Evolutionary conservation across 108 stramenopile species (phyloP).

Genomic region (Cyclotella kingstonii): DNA sequence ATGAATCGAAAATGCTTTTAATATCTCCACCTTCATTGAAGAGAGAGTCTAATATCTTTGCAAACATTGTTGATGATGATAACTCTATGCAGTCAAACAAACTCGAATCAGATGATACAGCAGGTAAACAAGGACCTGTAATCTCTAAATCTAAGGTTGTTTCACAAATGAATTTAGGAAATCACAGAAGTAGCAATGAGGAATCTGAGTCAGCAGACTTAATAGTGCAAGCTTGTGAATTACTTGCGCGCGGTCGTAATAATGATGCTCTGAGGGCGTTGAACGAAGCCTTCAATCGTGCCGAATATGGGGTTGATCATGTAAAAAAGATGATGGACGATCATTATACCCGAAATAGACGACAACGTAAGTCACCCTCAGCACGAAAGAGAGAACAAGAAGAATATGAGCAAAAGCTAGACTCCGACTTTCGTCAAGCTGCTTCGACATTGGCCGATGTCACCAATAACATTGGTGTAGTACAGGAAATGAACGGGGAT

Average conservation of each 20-base stretch:
- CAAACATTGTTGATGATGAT: conserved; percentile 13
- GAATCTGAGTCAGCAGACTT: conserved; percentile 24
- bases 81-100: not conserved
- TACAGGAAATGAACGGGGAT: conserved; percentile 34
- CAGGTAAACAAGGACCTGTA: conserved; percentile 26
- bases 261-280: conserved; percentile 28
- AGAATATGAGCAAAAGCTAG: conserved; percentile 33
- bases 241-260: conserved; percentile 38
- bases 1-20: too few species aligned
- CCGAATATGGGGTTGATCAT: conserved; percentile 10
- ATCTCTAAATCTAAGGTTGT: conserved; percentile 35
- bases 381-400: conserved; percentile 2
- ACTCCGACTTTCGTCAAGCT: conserved; percentile 13
- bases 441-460: conserved; percentile 40
- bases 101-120: conserved; percentile 30
- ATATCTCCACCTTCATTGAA: conserved; percentile 29
- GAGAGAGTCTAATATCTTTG: too few species aligned
- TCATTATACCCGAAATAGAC: conserved; percentile 22
- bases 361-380: not conserved
- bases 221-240: conserved; percentile 29
- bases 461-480: conserved; percentile 45
- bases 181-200: conserved; percentile 2
- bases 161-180: conserved; percentile 34
- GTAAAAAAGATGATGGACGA: conserved; percentile 28
- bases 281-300: conserved; percentile 22